A percentile compares a stretch with the other conserved stretches of the same genome.
Evolutionary conservation across 768 basidiomycete genomes (phyloP).

Genomic region (Lactarius hatsudake): DNA sequence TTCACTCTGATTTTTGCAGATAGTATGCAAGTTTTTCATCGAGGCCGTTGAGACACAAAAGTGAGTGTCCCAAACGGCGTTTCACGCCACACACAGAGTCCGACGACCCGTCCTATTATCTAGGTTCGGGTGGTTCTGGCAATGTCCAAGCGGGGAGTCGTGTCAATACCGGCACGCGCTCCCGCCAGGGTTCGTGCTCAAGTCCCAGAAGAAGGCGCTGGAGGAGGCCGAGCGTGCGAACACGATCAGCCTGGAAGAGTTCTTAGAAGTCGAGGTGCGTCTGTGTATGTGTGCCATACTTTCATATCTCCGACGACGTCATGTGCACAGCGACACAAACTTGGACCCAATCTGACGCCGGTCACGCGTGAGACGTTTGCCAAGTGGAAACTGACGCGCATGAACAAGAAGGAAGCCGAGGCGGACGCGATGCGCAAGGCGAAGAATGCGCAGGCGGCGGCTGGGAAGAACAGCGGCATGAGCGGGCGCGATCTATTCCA

Average conservation of each 20-base stretch:
- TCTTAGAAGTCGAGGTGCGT: constrained; percentile 91
- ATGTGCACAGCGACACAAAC: constrained; percentile 77
- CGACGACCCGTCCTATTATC: not conserved
- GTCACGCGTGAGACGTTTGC: constrained; percentile 92
- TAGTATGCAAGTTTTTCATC: constrained; percentile 97
- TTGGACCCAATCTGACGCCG: constrained; percentile 86
- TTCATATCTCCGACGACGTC: not conserved
- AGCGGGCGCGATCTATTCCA: constrained; percentile 96
- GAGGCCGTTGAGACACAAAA: constrained; percentile 92
- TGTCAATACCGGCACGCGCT: constrained; percentile 96
- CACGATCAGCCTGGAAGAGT: constrained; percentile 90
- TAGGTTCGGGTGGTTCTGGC: constrained; percentile 95
- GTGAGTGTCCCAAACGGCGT: constrained; percentile 37
- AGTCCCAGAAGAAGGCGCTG: constrained; percentile 86
- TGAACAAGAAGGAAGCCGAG: constrained; percentile 95
- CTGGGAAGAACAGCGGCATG: constrained; percentile 92
- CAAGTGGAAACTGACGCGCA: constrained; percentile 90
- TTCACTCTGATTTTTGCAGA: constrained; percentile 44
- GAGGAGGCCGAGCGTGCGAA: constrained; percentile 91
- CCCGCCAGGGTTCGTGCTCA: constrained; percentile 94
- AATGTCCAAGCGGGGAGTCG: constrained; percentile 82
- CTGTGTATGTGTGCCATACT: not conserved
- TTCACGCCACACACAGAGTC: not conserved
- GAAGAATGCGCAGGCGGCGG: constrained; percentile 75
- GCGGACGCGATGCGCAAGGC: constrained; percentile 74